Base-by-base conservation (phyloP, 441 rosid genomes). In the Bruguiera hainesii region DNA sequence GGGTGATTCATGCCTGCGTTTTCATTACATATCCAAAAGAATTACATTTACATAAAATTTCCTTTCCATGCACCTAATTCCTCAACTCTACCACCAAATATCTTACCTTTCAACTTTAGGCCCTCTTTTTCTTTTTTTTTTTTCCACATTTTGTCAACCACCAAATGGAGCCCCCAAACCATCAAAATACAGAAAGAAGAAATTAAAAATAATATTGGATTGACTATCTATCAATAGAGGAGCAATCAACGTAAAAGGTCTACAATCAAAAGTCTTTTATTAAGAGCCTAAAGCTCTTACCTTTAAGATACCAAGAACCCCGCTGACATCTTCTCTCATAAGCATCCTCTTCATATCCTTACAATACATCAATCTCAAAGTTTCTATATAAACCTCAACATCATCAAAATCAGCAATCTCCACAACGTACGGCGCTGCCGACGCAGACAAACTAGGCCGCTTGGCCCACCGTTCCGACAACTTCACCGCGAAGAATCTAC, bases 351-450 rank as follows among this genome's bases (percentile, higher is more conserved):
- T 90, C 59, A 90, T 78, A 82, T 95, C 98, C 69, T 87, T 84
- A 21, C 91, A 90, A 57, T 92, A 92, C 98, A 95, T 95, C 55
- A 95, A 74, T 80, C 91, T 85, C 81, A 95, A 65, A 15, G 96
- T 85, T 88, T 95, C 99, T 13, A 95, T 83, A 60, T 95, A 95
- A 21, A 92, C 91, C 82, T 95, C 99, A 28, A 95, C 95, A 75
- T 92, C 98, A 71, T 95, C 99, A 66, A 97, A 92, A 69, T 95
- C 99, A 1, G 95, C 87, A 78, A 95, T 95, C 89, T 95, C 97
- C 65, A 95, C 97, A 20, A 76, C 80, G 71, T 78, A 87, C 1
- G 95, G 96, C 61, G 67, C 81, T 7, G 37, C 37, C 26, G 85
- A 71, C 4, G 80, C 66, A 6, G 23, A 37, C 63, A 78, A 65